Base-by-base conservation (phyloP, 306 rosid species). In the Quercus gilva region DNA sequence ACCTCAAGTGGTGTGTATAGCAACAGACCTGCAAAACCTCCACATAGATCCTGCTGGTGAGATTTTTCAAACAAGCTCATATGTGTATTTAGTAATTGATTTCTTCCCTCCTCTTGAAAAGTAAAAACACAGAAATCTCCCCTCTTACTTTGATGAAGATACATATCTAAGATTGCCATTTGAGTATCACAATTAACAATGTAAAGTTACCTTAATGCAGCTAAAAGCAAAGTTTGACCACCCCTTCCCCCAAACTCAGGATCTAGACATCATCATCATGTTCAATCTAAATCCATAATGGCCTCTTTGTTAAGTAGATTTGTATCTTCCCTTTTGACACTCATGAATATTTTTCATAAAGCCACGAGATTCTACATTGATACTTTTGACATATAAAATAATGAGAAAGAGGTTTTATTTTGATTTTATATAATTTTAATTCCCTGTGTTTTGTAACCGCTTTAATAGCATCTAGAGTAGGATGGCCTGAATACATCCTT, bases 11-110 rank as follows among this genome's bases (percentile, higher is more conserved):
- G 86, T 17, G 77, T 56, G 25, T 91, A 95, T 75, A 79, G 80
- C 82, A 69, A 89, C 77, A 90, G 78, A 82, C 80, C 93, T 37
- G 81, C 55, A 80, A 83, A 18, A 52, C 92, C 92, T 31, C 94
- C 92, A 91, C 67, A 92, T 95, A 17, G 96, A 94, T 86, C 94
- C 79, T 12, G 81, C 95, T 74, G 95, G 97, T 92, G 78, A 74
- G 84, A 83, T 75, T 58, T 20, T 64, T 17, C 41, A 29, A 23
- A 23, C 33, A 23, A 23, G 31, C 31, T 23, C 14, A 57, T n/a
- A 57, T 49, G 21, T n/a, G 63, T 57, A n/a, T 57, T n/a, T n/a
- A 13, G 37, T 49, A 49, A 11, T 10, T 49, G 53, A 12, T 49
- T 49, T 49, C 53, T 49, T 49, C 53, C 53, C 53, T 37, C 8